Conservation (phyloP, 495 filamentous ascomycete species). For the Penicillium fimorum region DNA sequence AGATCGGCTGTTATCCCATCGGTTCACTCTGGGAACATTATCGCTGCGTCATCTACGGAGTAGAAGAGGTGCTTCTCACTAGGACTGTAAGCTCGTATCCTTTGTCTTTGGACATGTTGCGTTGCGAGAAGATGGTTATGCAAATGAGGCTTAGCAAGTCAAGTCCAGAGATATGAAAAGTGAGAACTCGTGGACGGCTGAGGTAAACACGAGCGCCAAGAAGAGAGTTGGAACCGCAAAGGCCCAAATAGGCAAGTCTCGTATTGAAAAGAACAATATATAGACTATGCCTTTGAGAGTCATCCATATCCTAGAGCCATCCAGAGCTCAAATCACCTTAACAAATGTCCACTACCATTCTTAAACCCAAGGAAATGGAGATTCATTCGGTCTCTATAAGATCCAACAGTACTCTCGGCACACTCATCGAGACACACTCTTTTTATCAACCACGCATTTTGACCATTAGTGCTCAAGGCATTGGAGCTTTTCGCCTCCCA, state of each 20-base stretch:
- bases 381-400: constrained; percentile 3
- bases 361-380: constrained; percentile 10
- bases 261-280: constrained; percentile 16
- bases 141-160: neutral
- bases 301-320: neutral
- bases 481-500: constrained; percentile 43
- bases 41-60: too few species aligned
- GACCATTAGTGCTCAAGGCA: constrained; percentile 47
- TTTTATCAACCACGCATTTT: constrained; percentile 28
- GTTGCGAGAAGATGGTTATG: neutral
- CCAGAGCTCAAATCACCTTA: neutral
- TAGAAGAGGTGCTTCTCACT: too few species aligned
- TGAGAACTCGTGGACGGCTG: neutral
- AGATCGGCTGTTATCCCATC: too few species aligned
- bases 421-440: constrained; percentile 4
- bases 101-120: too few species aligned
- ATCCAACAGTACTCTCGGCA: constrained; percentile 14
- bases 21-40: too few species aligned
- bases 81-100: too few species aligned
- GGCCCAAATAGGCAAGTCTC: constrained; percentile 25
- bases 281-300: neutral
- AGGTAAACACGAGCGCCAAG: neutral
- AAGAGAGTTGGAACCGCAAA: neutral
- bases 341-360: constrained; percentile 5
- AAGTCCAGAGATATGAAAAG: neutral